Evolutionary conservation across 2,329 filamentous ascomycete genomes (phyloP).

Genomic region (Sclerotinia borealis): DNA sequence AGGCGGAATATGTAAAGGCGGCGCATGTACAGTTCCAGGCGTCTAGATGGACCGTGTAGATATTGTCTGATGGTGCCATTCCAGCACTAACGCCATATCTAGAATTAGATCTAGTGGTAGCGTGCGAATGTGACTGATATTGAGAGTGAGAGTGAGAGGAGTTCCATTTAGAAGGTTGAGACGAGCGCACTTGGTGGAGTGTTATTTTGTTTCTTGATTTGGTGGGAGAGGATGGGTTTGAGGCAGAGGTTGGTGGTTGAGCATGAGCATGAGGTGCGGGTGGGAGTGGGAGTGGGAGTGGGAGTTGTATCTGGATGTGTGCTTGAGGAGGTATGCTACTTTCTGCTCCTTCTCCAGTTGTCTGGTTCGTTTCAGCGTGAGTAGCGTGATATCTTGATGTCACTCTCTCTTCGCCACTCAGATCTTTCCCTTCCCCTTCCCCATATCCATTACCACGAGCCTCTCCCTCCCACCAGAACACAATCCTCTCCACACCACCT

Average conservation of each 20-base stretch:
- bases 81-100: too few relatives aligned
- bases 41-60: slow-evolving; percentile 65
- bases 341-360: not conserved
- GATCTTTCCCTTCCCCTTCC: slow-evolving; percentile 9
- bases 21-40: slow-evolving; percentile 91
- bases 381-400: not conserved
- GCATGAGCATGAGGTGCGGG: slow-evolving; percentile 1
- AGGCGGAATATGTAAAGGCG: slow-evolving; percentile 70
- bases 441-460: not conserved
- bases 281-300: slow-evolving; percentile 14
- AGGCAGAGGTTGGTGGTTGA: not conserved
- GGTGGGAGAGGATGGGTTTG: not conserved
- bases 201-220: not conserved
- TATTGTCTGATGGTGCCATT: slow-evolving; percentile 24
- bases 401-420: slow-evolving; percentile 6
- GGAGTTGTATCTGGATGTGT: not conserved
- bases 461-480: slow-evolving; percentile 18
- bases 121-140: not conserved
- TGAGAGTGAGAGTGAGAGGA: slow-evolving; percentile 21
- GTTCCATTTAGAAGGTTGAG: slow-evolving; percentile 28
- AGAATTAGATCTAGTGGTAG: not conserved
- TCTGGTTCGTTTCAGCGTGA: not conserved
- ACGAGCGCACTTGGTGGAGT: slow-evolving; percentile 25
- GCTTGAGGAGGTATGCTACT: not conserved
- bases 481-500: slow-evolving; percentile 56